These are phyloP conservation scores for Kentomonas sorsogonicus DNA, from an alignment of 208 protist genomes.

Conservation along the genomic window DNA sequence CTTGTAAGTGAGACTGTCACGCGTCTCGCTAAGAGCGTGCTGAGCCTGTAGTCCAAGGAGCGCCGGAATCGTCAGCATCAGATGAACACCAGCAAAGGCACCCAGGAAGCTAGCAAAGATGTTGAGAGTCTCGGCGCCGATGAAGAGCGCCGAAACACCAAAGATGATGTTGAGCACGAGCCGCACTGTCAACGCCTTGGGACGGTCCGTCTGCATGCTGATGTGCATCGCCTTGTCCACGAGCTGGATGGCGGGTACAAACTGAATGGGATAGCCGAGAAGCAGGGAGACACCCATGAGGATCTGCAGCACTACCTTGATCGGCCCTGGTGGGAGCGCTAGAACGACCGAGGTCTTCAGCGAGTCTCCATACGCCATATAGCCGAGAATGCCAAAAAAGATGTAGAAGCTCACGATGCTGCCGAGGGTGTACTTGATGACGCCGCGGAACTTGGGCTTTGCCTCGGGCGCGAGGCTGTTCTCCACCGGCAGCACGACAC, in stretches of 20 bases:
- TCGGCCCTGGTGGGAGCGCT: constrained; percentile 37
- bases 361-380: constrained; percentile 61
- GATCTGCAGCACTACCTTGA: constrained; percentile 43
- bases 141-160: constrained; percentile 37
- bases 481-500: constrained; percentile 69
- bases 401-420: constrained; percentile 57
- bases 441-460: constrained; percentile 24
- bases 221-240: constrained; percentile 55
- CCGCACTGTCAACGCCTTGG: constrained; percentile 37
- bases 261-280: constrained; percentile 76
- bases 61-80: constrained; percentile 72
- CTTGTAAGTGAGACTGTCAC: constrained; percentile 23
- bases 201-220: constrained; percentile 17
- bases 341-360: constrained; percentile 67
- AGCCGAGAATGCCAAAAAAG: constrained; percentile 59
- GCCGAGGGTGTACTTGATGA: constrained; percentile 53
- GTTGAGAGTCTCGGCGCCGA: constrained; percentile 71
- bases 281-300: constrained; percentile 63
- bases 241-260: constrained; percentile 77
- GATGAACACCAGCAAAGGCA: constrained; percentile 68
- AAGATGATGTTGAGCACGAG: constrained; percentile 47
- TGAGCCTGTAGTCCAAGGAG: constrained; percentile 51
- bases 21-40: constrained; percentile 25
- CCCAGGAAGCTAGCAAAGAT: constrained; percentile 76
- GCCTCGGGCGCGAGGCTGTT: constrained; percentile 58